These are phyloP conservation scores for Tolypocladium paradoxum DNA, from an alignment of 2,329 filamentous ascomycete species.

Conservation along the genomic window DNA sequence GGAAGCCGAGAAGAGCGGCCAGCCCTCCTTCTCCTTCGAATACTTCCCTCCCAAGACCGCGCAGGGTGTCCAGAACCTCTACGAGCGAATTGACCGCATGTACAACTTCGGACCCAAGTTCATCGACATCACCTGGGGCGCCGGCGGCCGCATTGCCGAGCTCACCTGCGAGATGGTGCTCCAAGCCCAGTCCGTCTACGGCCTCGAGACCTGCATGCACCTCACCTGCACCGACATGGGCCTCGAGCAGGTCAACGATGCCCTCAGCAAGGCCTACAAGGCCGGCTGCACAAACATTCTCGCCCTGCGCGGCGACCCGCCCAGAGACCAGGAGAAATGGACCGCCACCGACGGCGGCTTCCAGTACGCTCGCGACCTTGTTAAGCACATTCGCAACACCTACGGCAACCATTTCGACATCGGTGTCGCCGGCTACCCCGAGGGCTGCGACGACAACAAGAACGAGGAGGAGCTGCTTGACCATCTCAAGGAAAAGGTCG, in stretches of 20 bases:
- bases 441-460: constrained; percentile 88
- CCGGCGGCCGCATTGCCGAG: constrained; percentile 81
- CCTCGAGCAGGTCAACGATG: constrained; percentile 78
- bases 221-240: constrained; percentile 98
- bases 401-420: constrained; percentile 80
- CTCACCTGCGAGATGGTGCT: constrained; percentile 96
- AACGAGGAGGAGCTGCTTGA: constrained; percentile 77
- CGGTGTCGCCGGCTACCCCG: constrained; percentile 91
- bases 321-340: constrained; percentile 90
- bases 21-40: constrained; percentile 95
- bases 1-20: constrained; percentile 66
- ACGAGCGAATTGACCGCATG: constrained; percentile 99
- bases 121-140: constrained; percentile 98
- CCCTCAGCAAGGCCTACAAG: constrained; percentile 79
- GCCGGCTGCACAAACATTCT: constrained; percentile 96
- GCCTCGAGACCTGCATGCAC: constrained; percentile 98
- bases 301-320: constrained; percentile 85
- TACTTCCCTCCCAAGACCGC: constrained; percentile 98
- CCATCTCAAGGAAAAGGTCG: constrained; percentile 94
- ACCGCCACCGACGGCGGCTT: constrained; percentile 78
- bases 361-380: constrained; percentile 84
- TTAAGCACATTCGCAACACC: constrained; percentile 66
- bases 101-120: constrained; percentile 87
- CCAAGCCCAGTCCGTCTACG: constrained; percentile 89
- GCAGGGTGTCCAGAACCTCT: constrained; percentile 96